Base-by-base conservation (phyloP, 2,329 filamentous ascomycete genomes). In the Ophiostoma perfectum region DNA sequence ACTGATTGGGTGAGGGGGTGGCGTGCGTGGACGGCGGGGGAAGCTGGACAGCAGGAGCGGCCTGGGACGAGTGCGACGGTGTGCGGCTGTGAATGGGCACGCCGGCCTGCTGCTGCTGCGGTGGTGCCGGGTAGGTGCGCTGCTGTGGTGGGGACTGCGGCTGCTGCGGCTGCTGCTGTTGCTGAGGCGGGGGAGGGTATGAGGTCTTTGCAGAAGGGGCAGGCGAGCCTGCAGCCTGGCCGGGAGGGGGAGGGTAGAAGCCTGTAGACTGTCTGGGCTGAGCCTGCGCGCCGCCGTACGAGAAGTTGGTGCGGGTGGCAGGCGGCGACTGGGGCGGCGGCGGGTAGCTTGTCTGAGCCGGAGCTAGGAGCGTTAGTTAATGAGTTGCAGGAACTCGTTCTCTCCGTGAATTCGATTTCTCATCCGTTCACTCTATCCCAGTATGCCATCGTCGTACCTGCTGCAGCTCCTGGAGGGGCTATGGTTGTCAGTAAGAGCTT, bases 21-120 rank as follows among this genome's bases (percentile, higher is more conserved):
- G 38, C 18, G 39, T 66, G 58, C 39, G 49, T 60, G 45, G 67
- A 66, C 18, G 62, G 36, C 14, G 16, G 55, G 71, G 74, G 68
- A 64, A 5, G 55, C 27, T 60, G 55, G 9, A 60, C 55, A 38
- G 55, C 55, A 60, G 55, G 55, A 38, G 68, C 64, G 7, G 60
- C 60, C 60, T 60, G 67, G 47, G 68, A 69, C 36, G 68, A 55
- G 71, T 75, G 68, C 65, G 78, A 74, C 36, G 75, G 69, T 63
- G 72, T 72, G 68, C 78, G 75, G 74, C 77, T 69, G 77, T 80
- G 75, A 74, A 78, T 70, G 5, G 80, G 76, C 4, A 81, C 12
- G 16, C 36, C 41, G 58, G 44, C 44, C 65, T 73, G 63, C 63
- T 73, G 72, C 39, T 74, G 72, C 45, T 74, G 74, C 8, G 69